phyloP scores from a whole-genome alignment of 441 rosid species.

The Breynia disticha region DNA sequence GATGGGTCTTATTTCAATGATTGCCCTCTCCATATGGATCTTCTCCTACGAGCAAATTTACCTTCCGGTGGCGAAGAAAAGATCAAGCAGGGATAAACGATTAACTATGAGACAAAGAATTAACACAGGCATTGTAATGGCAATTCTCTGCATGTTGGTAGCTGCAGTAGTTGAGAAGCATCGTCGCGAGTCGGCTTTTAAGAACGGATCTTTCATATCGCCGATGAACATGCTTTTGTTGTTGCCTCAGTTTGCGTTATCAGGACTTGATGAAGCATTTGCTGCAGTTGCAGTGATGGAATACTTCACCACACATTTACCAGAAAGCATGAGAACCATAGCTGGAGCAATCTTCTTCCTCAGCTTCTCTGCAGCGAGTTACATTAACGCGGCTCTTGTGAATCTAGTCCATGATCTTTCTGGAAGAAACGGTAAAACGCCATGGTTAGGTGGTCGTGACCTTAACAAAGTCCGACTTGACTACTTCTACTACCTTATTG shows the following conservation, averaged over 20 bases:
- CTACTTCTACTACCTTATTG: slow-evolving; percentile 30
- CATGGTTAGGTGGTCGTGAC: slow-evolving; percentile 55
- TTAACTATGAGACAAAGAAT: slow-evolving; percentile 37
- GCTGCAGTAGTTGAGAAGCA: slow-evolving; percentile 37
- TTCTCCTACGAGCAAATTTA: slow-evolving; percentile 34
- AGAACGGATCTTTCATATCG: slow-evolving; percentile 26
- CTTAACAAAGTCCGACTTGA: slow-evolving; percentile 39
- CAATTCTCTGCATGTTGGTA: slow-evolving; percentile 35
- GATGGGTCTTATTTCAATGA: slow-evolving; percentile 46
- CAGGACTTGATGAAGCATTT: slow-evolving; percentile 54
- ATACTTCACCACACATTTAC: slow-evolving; percentile 42
- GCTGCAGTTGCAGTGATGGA: slow-evolving; percentile 55
- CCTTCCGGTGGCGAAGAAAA: slow-evolving; percentile 21
- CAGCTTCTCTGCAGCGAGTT: slow-evolving; percentile 36
- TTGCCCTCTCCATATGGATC: slow-evolving; percentile 52
- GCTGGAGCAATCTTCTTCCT: slow-evolving; percentile 55
- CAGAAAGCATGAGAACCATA: slow-evolving; percentile 50
- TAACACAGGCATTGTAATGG: slow-evolving; percentile 39
- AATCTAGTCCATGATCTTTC: slow-evolving; percentile 23
- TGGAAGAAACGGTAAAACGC: slow-evolving; percentile 10
- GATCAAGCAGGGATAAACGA: slow-evolving; percentile 24
- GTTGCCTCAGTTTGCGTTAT: slow-evolving; percentile 44
- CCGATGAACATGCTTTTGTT: slow-evolving; percentile 31
- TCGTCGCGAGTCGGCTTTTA: slow-evolving; percentile 33
- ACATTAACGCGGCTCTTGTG: slow-evolving; percentile 32